Evolutionary conservation across 768 basidiomycete genomes (phyloP).

Genomic region (Mycena metata): DNA sequence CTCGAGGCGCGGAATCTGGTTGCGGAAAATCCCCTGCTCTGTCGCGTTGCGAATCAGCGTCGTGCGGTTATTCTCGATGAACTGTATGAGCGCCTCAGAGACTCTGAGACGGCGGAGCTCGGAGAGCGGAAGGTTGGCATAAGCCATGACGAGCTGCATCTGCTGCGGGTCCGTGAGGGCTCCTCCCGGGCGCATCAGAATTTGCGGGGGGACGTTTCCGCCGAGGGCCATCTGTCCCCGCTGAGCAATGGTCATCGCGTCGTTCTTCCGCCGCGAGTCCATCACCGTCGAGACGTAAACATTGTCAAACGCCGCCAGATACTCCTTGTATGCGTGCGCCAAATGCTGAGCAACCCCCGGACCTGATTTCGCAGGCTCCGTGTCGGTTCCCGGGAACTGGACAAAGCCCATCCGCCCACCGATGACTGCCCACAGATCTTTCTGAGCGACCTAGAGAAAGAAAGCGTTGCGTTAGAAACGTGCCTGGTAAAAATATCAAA

Average conservation of each 20-base stretch:
- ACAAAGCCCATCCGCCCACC: conserved; percentile 77
- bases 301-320: conserved; percentile 68
- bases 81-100: conserved; percentile 62
- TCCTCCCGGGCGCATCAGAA: conserved; percentile 12
- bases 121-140: conserved; percentile 57
- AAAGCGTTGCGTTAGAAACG: conserved; percentile 25
- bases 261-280: conserved; percentile 47
- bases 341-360: conserved; percentile 74
- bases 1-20: conserved; percentile 43
- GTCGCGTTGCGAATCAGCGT: conserved; percentile 55
- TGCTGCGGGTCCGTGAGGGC: conserved; percentile 48
- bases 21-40: conserved; percentile 55
- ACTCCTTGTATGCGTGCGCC: conserved; percentile 71
- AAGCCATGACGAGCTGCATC: conserved; percentile 61
- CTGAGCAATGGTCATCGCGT: conserved; percentile 20
- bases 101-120: conserved; percentile 69
- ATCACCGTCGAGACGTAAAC: conserved; percentile 63
- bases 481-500: conserved; percentile 5
- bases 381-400: conserved; percentile 71
- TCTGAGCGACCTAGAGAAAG: conserved; percentile 61
- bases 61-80: conserved; percentile 71
- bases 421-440: conserved; percentile 75
- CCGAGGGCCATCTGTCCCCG: conserved; percentile 13
- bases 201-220: conserved; percentile 9
- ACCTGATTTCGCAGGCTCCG: conserved; percentile 72